Evolutionary conservation across 2,329 filamentous ascomycete species (phyloP), one percentile per base, ranked within the genome.

Genomic region (Alternaria solani): DNA sequence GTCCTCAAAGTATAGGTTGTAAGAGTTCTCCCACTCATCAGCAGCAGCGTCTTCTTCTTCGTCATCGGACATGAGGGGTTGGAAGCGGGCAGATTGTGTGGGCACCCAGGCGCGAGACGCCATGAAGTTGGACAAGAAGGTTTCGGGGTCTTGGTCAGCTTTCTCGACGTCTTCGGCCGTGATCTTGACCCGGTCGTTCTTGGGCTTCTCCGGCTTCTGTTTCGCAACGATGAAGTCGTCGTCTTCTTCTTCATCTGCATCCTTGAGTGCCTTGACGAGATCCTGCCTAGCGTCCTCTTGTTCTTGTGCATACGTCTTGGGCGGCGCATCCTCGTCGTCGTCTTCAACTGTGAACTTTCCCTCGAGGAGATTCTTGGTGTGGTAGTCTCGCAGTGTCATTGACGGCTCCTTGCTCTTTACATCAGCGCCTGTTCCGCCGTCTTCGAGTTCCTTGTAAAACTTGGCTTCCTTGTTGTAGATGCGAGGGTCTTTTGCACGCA

Each of bases 1-100:
- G 71, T 98, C 92, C 77, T 99, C 95, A 73, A 99, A 99, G 34
- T 95, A 91, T 80, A 97, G 81, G 81, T 99, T 99, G 82, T 97
- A 99, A 5, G 94, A 94, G 66, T 91, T 86, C 80, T 99, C 95
- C 72, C 94, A 96, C 62, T 90, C 88, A 44, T 98, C 94, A 26
- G 94, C 94, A 46, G 87, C 85, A 28, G 87, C 85, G 30, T 91
- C 88, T 43, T 92, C 86, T 7, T 88, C 87, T n/a, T 88, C 92
- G 52, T 97, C 93, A 68, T 99, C 95, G 0, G 93, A 97, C 74
- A 97, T 93, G 58, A 99, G 91, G 0, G 94, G 91, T 69, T 94
- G 85, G 79, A 92, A 93, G 42, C 86, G 86, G 23, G 87, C 84
- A 42, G 83, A 84, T 53, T 87, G 87, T 9, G 86, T 86, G 0